Base-by-base conservation (phyloP, 2,329 filamentous ascomycete genomes). In the Cladosporium velox region DNA sequence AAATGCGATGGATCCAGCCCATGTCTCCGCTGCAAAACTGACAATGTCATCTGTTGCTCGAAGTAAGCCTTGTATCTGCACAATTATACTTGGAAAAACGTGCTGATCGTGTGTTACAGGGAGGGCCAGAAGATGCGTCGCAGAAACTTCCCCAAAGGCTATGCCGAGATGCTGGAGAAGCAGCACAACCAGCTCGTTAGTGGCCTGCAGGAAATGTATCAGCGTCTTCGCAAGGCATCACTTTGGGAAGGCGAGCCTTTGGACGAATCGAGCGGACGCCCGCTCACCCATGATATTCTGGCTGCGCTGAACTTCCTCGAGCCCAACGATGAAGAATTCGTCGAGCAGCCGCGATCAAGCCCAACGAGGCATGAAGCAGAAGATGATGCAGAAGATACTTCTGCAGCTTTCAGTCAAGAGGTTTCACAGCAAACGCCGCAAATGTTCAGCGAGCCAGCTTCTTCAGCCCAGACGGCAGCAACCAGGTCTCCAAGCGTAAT, bases 81-180 rank as follows among this genome's bases (percentile, higher is more conserved):
- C 24, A 24, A 24, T 24, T 24, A 24, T 24, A 24, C 24, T 24
- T 24, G 24, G 24, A 24, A 24, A 24, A 24, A 24, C 24, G 24
- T 24, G 24, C 24, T 24, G 32, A 58, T 32, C 5, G 2, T 6
- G 32, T 7, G 2, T 5, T 15, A 32, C 11, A 58, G 54, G 26
- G 54, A 58, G n/a, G 54, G 54, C 8, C 30, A 58, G 21, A 38
- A 35, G n/a, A 12, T 58, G 34, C 30, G 34, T n/a, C 57, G 57
- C 77, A 88, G 88, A 75, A 84, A 88, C 55, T 88, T 89, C 75
- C 87, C 87, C 18, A 89, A 88, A 78, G 87, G 87, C 83, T 89
- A 74, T 49, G 86, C 88, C 30, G 87, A 89, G 75, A 88, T 89
- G 86, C 83, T 89, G 55, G 87, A 89, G 72, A 86, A 87, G 72